A percentile compares a stretch with the other conserved stretches of the same genome.
Conservation (phyloP, 306 rosid genomes). For the Malus orientalis region DNA sequence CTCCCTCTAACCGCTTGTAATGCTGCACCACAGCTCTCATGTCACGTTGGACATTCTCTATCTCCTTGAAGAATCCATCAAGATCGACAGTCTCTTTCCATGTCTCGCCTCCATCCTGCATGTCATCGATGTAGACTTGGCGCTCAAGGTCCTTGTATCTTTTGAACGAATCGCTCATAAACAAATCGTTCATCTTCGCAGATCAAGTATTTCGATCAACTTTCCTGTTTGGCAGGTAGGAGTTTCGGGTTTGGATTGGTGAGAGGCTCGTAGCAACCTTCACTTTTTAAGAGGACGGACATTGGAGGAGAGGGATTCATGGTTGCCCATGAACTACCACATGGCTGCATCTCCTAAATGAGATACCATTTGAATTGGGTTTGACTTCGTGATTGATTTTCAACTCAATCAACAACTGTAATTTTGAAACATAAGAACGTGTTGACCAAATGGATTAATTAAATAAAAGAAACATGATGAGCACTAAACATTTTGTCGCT, state of each 20-base stretch:
- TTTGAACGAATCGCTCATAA: slow-evolving; percentile 49
- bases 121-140: slow-evolving; percentile 35
- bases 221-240: neutral
- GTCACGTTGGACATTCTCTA: slow-evolving; percentile 72
- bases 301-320: neutral
- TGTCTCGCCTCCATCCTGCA: slow-evolving; percentile 25
- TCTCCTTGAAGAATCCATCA: slow-evolving; percentile 72
- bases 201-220: neutral
- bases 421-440: neutral
- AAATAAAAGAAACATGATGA: neutral
- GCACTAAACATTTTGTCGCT: neutral
- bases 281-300: neutral
- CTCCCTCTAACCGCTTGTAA: slow-evolving; percentile 53
- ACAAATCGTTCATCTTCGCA: slow-evolving; percentile 65
- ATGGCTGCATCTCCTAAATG: neutral
- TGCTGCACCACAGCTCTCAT: slow-evolving; percentile 62
- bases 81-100: slow-evolving; percentile 57
- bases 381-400: neutral
- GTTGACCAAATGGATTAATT: slow-evolving; percentile 2
- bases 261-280: neutral
- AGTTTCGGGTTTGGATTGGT: neutral
- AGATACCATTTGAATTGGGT: neutral
- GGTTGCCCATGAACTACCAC: slow-evolving; percentile 9
- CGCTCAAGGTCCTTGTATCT: slow-evolving; percentile 48
- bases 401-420: neutral